These are phyloP conservation scores for Jacaranda mimosifolia DNA, from an alignment of 257 asterid genomes.

Conservation along the genomic window DNA sequence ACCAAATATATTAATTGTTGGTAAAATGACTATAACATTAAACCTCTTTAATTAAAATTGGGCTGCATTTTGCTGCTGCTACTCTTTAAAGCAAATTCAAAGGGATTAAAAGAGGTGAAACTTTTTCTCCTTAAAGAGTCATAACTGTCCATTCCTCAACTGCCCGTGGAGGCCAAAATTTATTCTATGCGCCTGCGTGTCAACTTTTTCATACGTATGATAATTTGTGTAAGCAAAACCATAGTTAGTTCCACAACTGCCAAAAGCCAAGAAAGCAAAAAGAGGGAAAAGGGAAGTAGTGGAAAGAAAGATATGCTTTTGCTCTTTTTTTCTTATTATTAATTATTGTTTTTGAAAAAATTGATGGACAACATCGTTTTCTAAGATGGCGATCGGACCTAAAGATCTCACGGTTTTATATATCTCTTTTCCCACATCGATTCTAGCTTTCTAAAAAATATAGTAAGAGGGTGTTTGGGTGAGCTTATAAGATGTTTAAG, in stretches of 20 bases:
- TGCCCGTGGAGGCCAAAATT: conserved; percentile 3
- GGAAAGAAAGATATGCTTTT: not conserved
- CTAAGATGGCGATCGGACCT: no score
- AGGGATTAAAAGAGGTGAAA: no score
- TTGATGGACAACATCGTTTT: not conserved
- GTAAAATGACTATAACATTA: no score
- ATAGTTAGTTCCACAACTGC: not conserved
- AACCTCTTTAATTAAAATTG: no score
- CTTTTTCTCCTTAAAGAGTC: not conserved
- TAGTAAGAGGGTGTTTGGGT: no score
- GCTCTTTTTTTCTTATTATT: not conserved
- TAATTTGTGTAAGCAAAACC: not conserved
- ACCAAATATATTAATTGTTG: no score
- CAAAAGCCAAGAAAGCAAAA: not conserved
- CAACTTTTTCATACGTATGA: not conserved
- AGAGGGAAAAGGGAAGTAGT: no score
- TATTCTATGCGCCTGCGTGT: not conserved
- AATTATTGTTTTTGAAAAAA: not conserved
- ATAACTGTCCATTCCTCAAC: conserved; percentile 29
- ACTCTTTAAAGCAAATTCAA: no score
- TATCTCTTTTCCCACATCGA: not conserved
- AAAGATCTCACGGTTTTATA: no score
- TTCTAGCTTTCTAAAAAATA: not conserved
- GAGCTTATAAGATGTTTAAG: no score
- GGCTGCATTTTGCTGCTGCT: no score